Evolutionary conservation across 2,329 filamentous ascomycete species (phyloP).

Genomic region (Penicillium brevicompactum): DNA sequence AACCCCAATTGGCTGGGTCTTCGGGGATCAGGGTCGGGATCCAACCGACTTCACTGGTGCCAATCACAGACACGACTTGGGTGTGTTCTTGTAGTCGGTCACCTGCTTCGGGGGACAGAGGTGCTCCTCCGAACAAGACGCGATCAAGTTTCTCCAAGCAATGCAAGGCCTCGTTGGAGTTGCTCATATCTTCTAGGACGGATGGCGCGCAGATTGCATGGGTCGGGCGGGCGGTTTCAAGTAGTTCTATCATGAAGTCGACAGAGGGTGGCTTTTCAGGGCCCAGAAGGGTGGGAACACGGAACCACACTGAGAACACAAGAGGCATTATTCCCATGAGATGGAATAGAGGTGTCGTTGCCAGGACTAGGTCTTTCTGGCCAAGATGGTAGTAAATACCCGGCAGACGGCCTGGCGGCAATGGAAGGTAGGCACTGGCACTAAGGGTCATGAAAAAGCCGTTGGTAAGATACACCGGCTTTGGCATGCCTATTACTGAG

Average conservation of each 20-base stretch:
- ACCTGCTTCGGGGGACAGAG: conserved; percentile 20
- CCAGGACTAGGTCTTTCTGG: conserved; percentile 16
- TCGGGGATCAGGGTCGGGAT: conserved; percentile 16
- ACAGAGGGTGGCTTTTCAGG: conserved; percentile 31
- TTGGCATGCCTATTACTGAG: conserved; percentile 27
- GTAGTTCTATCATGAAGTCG: conserved; percentile 21
- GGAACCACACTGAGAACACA: conserved; percentile 21
- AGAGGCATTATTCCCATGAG: conserved; percentile 27
- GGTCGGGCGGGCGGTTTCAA: conserved; percentile 20
- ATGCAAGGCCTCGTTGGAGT: conserved; percentile 17
- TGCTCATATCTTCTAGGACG: conserved; percentile 28
- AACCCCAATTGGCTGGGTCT: conserved; percentile 33
- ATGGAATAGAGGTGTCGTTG: conserved; percentile 30
- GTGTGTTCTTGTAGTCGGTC: conserved; percentile 17
- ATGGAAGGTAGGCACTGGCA: conserved; percentile 3
- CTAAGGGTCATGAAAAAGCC: conserved; percentile 26
- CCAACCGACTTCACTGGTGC: conserved; percentile 25
- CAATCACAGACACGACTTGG: conserved; percentile 17
- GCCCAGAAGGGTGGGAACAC: conserved; percentile 19
- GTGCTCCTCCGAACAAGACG: conserved; percentile 23
- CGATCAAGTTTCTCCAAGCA: conserved; percentile 10
- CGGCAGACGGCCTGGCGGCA: conserved; percentile 18
- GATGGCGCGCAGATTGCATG: conserved; percentile 26
- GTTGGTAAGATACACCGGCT: conserved; percentile 32
- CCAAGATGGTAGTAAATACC: conserved; percentile 10